Evolutionary conservation across 2,329 filamentous ascomycete species (phyloP), one percentile per base, ranked within the genome.

Genomic region (Sclerotinia borealis): DNA sequence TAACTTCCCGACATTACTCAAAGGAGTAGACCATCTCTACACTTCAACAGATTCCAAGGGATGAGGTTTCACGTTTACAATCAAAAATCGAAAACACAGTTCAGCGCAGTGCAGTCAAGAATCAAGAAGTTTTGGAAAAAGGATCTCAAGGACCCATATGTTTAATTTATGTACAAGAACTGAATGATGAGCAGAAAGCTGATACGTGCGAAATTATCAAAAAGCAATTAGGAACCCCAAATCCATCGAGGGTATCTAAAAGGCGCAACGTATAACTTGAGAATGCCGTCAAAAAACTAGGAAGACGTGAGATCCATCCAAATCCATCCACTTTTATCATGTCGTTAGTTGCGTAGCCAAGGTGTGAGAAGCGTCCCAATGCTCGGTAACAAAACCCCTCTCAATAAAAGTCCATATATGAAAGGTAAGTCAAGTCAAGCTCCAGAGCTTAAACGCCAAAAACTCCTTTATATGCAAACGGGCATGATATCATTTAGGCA

Each of bases 381-480:
- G 54, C 61, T 43, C 25, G 31, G 43, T 10, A 48, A 41, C 54
- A 41, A 59, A 59, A 27, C 61, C 45, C 54, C 54, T 63, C 52
- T 45, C 60, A 60, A 49, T 63, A 63, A 37, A 51, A 59, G 37
- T 63, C 51, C 61, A 45, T 63, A 59, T 54, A 63, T 63, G 61
- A 63, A 63, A 63, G 45, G 54, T 51, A 47, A 45, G 41, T 37
- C 36, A n/a, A n/a, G n/a, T 58, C 43, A 19, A 47, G 54, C 47
- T 51, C n/a, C 54, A 59, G 61, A 59, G 61, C 54, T 45, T 61
- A 29, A 55, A 62, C 60, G 37, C 50, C 60, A 56, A 47, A 25
- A 62, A 62, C 50, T 56, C 60, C 60, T 55, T 62, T 59, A 27
- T 31, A 17, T 62, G 41, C 60, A 39, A 56, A 56, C 51, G 60